Percentiles rank a stretch among this genome's conserved stretches.
Evolutionary conservation across 352 stramenopile species (phyloP).

Genomic region (Phytophthora lateralis): DNA sequence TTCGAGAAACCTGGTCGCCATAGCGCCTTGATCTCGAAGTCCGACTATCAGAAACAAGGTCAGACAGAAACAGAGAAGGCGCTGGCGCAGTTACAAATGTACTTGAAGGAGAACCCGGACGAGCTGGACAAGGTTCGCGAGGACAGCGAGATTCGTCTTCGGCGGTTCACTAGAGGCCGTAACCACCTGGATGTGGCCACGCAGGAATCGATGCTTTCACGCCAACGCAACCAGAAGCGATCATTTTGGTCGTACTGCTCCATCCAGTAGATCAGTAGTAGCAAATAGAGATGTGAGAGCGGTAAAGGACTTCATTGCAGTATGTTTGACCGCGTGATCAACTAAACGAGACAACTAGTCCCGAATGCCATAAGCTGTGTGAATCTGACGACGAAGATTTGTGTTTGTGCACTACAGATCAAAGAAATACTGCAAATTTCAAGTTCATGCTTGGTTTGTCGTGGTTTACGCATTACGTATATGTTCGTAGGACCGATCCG

Average conservation of each 20-base stretch:
- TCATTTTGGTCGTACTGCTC: conserved; percentile 51
- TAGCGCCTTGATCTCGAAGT: conserved; percentile 72
- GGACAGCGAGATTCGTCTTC: conserved; percentile 80
- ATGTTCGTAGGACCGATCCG: conserved; percentile 18
- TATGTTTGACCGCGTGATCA: not conserved
- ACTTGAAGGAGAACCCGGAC: conserved; percentile 71
- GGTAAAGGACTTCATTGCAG: conserved; percentile 1
- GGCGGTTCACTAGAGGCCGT: conserved; percentile 77
- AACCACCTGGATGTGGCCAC: conserved; percentile 77
- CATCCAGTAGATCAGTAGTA: conserved; percentile 51
- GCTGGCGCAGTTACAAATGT: conserved; percentile 66
- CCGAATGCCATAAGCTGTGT: not conserved
- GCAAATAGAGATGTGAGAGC: conserved; percentile 32
- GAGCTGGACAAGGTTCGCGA: conserved; percentile 81
- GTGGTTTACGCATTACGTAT: conserved; percentile 22
- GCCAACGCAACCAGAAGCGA: conserved; percentile 34
- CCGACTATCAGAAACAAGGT: conserved; percentile 72
- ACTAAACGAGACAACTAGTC: conserved; percentile 11
- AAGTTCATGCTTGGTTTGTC: conserved; percentile 21
- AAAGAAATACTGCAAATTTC: conserved; percentile 23
- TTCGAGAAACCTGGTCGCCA: conserved; percentile 74
- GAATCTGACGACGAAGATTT: conserved; percentile 9
- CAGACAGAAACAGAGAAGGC: conserved; percentile 79
- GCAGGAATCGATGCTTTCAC: conserved; percentile 47
- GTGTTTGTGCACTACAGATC: conserved; percentile 22